Conservation (phyloP, 2,329 filamentous ascomycete genomes). For the Ophiocordyceps australis region DNA sequence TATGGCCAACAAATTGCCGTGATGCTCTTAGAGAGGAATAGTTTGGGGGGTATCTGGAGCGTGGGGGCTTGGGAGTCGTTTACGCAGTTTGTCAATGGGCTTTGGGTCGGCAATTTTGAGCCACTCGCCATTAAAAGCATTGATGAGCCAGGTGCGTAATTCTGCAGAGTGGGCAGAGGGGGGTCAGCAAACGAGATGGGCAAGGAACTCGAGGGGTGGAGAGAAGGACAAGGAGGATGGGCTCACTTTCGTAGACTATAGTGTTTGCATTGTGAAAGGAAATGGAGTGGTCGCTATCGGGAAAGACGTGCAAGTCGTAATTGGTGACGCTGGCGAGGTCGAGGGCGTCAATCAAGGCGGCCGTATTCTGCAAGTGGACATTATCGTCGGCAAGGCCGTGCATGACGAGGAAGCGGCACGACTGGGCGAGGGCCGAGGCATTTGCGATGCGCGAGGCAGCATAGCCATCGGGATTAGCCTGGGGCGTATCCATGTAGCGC, state of each 20-base stretch:
- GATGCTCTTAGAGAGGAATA: too few species aligned
- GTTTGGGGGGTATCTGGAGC: too few species aligned
- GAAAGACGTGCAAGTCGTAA: slow-evolving; percentile 93
- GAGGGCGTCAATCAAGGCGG: slow-evolving; percentile 71
- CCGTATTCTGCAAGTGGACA: slow-evolving; percentile 89
- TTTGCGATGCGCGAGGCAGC: slow-evolving; percentile 56
- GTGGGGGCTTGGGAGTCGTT: background rate
- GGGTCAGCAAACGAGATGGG: background rate
- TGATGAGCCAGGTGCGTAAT: slow-evolving; percentile 78
- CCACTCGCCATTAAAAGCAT: slow-evolving; percentile 97
- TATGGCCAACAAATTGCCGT: too few species aligned
- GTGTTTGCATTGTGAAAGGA: slow-evolving; percentile 84
- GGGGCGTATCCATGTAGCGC: slow-evolving; percentile 90
- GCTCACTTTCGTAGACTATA: slow-evolving; percentile 84
- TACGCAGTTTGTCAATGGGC: slow-evolving; percentile 15
- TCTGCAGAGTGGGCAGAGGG: slow-evolving; percentile 25
- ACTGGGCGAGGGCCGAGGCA: slow-evolving; percentile 51
- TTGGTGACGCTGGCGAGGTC: slow-evolving; percentile 72
- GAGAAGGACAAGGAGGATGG: slow-evolving; percentile 1
- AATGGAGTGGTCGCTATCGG: slow-evolving; percentile 89
- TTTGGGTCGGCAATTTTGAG: slow-evolving; percentile 36
- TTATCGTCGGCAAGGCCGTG: slow-evolving; percentile 96
- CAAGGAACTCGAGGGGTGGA: background rate
- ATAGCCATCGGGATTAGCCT: slow-evolving; percentile 67
- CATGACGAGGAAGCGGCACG: slow-evolving; percentile 84